Evolutionary conservation across 2,329 filamentous ascomycete species (phyloP).

Genomic region (Colletotrichum plurivorum): DNA sequence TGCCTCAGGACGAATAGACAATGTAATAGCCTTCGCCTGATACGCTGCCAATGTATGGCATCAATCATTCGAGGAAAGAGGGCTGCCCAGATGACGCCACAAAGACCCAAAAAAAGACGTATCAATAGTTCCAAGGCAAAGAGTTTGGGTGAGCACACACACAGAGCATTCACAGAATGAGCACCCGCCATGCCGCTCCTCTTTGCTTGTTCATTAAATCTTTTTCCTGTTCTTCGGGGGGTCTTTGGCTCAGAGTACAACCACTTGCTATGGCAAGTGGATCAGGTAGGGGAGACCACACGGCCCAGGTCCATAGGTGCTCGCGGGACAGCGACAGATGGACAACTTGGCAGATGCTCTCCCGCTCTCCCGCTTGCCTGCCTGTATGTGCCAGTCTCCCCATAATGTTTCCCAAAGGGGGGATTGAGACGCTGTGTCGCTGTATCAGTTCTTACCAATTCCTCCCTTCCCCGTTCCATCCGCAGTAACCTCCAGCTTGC

Average conservation of each 20-base stretch:
- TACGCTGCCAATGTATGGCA: no score
- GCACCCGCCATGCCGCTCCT: constrained; percentile 34
- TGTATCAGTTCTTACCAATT: constrained; percentile 16
- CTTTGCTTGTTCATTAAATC: constrained; percentile 37
- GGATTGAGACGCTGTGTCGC: constrained; percentile 8
- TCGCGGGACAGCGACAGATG: not conserved
- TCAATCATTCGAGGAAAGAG: no score
- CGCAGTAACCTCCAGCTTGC: constrained; percentile 17
- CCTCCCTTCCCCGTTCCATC: not conserved
- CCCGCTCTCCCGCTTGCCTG: not conserved
- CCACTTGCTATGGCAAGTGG: constrained; percentile 40
- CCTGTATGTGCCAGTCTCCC: constrained; percentile 21
- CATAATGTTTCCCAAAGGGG: not conserved
- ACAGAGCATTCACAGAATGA: constrained; percentile 38
- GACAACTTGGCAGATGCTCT: not conserved
- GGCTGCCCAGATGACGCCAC: constrained; percentile 10
- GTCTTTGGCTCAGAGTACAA: constrained; percentile 38
- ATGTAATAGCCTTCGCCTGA: no score
- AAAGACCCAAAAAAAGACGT: constrained; percentile 33
- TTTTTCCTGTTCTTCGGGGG: constrained; percentile 26
- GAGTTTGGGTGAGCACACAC: constrained; percentile 27
- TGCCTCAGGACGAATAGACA: no score
- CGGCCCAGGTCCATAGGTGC: constrained; percentile 16
- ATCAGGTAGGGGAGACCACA: constrained; percentile 29
- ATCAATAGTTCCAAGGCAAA: constrained; percentile 21